These are phyloP conservation scores for Neonectria sp. DNA, from an alignment of 2,329 filamentous ascomycete genomes.

Conservation along the genomic window DNA sequence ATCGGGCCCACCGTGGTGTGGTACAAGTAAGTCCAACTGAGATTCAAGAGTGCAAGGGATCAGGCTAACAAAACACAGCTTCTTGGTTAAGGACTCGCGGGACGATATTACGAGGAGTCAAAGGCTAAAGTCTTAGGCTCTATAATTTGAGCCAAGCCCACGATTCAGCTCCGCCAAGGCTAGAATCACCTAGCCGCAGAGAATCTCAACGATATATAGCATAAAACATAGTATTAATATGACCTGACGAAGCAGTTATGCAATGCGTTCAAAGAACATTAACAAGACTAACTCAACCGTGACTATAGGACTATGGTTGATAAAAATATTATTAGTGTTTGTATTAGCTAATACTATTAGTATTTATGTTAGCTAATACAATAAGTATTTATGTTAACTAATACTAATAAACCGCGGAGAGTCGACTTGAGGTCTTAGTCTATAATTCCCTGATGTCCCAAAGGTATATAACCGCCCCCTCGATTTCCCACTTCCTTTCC, in stretches of 20 bases:
- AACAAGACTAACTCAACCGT: background rate
- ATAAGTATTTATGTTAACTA: too few species aligned
- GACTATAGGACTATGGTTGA: background rate
- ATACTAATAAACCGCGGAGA: too few species aligned
- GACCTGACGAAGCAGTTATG: slow-evolving; percentile 7
- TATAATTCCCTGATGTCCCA: too few species aligned
- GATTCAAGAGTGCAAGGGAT: background rate
- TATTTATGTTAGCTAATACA: too few species aligned
- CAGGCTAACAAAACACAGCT: slow-evolving; percentile 68
- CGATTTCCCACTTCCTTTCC: too few species aligned
- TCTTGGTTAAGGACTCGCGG: slow-evolving; percentile 87
- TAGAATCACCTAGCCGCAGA: background rate
- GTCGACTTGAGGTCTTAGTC: too few species aligned
- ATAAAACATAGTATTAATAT: slow-evolving; percentile 13
- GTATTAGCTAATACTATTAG: too few species aligned
- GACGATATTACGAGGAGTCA: slow-evolving; percentile 81
- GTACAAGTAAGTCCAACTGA: slow-evolving; percentile 86
- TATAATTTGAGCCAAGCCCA: background rate
- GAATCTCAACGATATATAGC: slow-evolving; percentile 7
- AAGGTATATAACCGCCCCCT: too few species aligned
- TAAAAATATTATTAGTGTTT: too few species aligned
- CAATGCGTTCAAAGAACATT: background rate
- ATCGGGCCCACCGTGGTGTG: slow-evolving; percentile 90
- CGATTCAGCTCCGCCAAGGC: background rate
- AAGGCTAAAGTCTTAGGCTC: slow-evolving; percentile 75